phyloP scores from a whole-genome alignment of 2,329 filamentous ascomycete species.

The Epichloe bromicola region DNA sequence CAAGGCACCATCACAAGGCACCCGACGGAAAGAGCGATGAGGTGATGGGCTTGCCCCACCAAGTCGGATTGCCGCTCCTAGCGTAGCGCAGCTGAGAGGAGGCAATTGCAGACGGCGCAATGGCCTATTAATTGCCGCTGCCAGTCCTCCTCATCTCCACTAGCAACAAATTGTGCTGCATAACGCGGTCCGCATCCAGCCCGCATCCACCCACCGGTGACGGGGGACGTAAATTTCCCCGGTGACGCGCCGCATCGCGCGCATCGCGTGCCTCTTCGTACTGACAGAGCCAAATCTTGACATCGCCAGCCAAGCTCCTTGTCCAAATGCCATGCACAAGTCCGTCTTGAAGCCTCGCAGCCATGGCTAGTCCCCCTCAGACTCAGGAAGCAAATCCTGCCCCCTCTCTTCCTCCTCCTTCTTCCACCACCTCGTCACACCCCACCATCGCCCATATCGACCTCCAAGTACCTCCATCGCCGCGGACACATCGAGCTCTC shows the following conservation, averaged over 20 bases:
- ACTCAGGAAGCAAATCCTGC: slow-evolving; percentile 1
- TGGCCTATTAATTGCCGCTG: no score
- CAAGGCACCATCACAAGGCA: not conserved
- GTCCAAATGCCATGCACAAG: not conserved
- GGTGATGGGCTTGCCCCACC: slow-evolving; percentile 4
- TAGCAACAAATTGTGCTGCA: not conserved
- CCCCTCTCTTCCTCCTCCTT: not conserved
- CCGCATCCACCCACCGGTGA: not conserved
- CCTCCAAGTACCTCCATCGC: slow-evolving; percentile 44
- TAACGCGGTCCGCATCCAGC: not conserved
- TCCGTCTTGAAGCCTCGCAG: not conserved
- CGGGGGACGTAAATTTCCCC: no score
- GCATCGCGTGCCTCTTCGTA: not conserved
- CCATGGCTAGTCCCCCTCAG: slow-evolving; percentile 9
- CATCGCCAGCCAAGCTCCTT: not conserved
- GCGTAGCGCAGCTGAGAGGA: slow-evolving; percentile 2
- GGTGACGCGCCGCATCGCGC: not conserved
- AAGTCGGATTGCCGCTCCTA: not conserved
- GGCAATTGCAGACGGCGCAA: not conserved
- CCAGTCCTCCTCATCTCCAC: not conserved
- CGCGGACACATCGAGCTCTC: slow-evolving; percentile 52
- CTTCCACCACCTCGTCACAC: not conserved
- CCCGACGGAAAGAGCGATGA: slow-evolving; percentile 3
- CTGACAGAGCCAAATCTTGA: not conserved
- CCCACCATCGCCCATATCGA: slow-evolving; percentile 21